Evolutionary conservation across 352 stramenopile species (phyloP), one percentile per base, ranked within the genome.

Genomic region (Peronospora belbahrii): DNA sequence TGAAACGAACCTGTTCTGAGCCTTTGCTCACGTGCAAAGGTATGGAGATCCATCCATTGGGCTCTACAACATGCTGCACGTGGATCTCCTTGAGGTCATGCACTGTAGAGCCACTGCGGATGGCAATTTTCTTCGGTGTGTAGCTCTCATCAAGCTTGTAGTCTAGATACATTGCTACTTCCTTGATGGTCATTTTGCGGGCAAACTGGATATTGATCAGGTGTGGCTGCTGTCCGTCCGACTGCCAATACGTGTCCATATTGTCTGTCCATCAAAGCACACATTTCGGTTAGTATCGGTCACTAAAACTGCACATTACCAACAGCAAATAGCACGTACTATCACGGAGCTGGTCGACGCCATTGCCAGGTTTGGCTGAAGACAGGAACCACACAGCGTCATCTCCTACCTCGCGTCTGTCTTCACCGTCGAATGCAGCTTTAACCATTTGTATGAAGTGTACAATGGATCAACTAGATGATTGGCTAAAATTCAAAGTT

Each of bases 121-220:
- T 81, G 10, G 77, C 85, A 9, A 99, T 71, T 52, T 95, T 97
- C 61, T 97, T 97, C 3, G 96, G 95, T 7, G 96, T 99, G 64
- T 99, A 99, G 58, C 88, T 97, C 73, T 99, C 95, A 59, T 99
- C 95, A 18, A 98, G 67, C 50, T 88, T 97, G 73, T 97, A 98
- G 71, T 99, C 94, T 11, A 99, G 69, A 58, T 98, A 98, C n/a
- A 99, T 58, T 22, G 88, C 87, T 24, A 99, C 75, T 56, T 97
- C 89, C 14, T 75, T 85, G 14, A 99, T 73, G 4, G 83, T 85
- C 63, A 93, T 93, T 57, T 97, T 96, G 57, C 87, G 83, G 41
- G 85, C 76, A 67, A 99, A 99, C 67, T 98, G 92, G 42, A 98
- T 92, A 69, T 97, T 98, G 62, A 98, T 97, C 38, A 96, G 73